Evolutionary conservation across 1,284 basidiomycete species (phyloP).

Genomic region (Exobasidium cylindrosporum): DNA sequence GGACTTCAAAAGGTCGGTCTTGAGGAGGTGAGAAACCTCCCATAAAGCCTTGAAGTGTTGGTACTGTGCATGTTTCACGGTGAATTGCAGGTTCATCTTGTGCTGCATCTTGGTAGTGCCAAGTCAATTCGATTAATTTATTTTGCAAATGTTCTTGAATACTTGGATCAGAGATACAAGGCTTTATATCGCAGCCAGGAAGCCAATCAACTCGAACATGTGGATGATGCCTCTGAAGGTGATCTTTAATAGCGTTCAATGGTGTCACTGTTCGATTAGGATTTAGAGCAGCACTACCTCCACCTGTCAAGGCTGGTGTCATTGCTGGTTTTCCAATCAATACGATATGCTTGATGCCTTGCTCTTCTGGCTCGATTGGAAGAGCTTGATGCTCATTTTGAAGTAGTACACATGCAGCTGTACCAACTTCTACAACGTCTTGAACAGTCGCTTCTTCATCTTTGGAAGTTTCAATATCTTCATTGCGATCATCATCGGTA

Average conservation of each 20-base stretch:
- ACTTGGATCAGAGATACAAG: no score
- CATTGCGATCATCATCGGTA: neutral
- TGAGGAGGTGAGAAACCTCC: neutral
- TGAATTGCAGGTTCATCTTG: no score
- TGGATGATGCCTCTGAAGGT: no score
- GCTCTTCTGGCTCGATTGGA: neutral
- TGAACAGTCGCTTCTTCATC: neutral
- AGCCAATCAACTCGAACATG: no score
- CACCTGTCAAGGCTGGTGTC: neutral
- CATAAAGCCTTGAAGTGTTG: neutral
- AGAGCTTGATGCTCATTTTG: neutral
- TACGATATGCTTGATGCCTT: neutral
- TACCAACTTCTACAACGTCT: neutral
- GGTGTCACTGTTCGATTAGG: neutral
- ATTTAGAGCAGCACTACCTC: neutral
- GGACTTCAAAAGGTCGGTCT: neutral
- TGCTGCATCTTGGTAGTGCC: neutral
- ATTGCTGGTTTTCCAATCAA: conserved; percentile 3
- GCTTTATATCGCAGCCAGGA: no score
- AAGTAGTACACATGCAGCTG: neutral
- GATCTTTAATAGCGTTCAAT: neutral
- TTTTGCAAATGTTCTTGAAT: neutral
- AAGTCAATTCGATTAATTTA: neutral
- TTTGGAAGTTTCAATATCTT: neutral
- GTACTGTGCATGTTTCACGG: neutral